Evolutionary conservation across 768 basidiomycete species (phyloP).

Genomic region (Amanita rimosa): DNA sequence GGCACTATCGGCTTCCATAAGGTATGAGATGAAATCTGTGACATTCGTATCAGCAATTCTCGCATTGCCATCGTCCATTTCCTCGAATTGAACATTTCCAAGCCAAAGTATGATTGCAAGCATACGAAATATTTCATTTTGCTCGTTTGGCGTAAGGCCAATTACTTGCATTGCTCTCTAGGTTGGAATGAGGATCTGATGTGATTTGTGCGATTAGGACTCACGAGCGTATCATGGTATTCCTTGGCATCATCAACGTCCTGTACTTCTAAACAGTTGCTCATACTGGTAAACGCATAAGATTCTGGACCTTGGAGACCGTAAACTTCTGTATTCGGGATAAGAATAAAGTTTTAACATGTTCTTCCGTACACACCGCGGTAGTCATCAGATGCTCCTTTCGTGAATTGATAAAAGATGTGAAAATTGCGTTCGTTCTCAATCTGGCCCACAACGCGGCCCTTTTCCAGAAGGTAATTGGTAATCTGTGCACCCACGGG

Average conservation of each 20-base stretch:
- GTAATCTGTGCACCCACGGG: constrained; percentile 98
- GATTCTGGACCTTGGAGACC: constrained; percentile 94
- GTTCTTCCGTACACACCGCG: constrained; percentile 43
- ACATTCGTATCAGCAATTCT: constrained; percentile 70
- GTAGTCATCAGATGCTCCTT: constrained; percentile 82
- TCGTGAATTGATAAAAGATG: constrained; percentile 99
- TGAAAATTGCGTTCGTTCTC: constrained; percentile 96
- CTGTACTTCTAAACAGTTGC: constrained; percentile 84
- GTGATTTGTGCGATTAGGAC: constrained; percentile 14
- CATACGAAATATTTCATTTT: constrained; percentile 88
- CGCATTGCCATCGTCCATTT: constrained; percentile 86
- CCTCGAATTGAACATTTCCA: constrained; percentile 86
- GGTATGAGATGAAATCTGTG: constrained; percentile 90
- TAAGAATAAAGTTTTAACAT: constrained; percentile 4
- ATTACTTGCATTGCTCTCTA: constrained; percentile 92
- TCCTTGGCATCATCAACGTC: constrained; percentile 88
- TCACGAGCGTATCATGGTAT: constrained; percentile 79
- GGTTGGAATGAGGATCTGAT: constrained; percentile 4
- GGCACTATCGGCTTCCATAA: constrained; percentile 79
- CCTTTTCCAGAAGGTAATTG: constrained; percentile 96
- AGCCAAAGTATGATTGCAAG: constrained; percentile 91
- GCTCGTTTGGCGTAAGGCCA: constrained; percentile 77
- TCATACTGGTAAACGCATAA: constrained; percentile 87
- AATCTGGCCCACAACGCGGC: constrained; percentile 92
- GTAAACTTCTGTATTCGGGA: constrained; percentile 57